Base-by-base conservation (phyloP, 306 rosid species). In the Begonia loranthoides region DNA sequence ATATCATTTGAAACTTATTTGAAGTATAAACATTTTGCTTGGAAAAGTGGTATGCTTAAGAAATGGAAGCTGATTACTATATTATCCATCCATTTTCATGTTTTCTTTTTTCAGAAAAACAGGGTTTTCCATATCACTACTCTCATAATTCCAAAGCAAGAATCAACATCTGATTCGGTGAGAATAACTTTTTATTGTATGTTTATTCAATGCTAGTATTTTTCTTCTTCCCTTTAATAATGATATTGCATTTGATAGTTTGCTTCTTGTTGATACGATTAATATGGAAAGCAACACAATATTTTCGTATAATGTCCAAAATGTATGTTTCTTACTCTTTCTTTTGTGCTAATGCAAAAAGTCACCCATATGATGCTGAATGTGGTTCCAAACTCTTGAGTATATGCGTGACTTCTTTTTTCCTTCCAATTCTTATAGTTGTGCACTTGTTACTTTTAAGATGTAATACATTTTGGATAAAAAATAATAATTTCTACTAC, bases 81-180 rank as follows among this genome's bases (percentile, higher is more conserved):
- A 1, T 19, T 14, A 5, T 59, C 68, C 70, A 62, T 64, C 60
- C 28, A 54, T 55, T 70, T 49, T 50, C 51, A 54, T 61, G 50
- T 72, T 15, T 13, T 60, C 58, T 76, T 72, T 58, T 65, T 79
- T 84, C 70, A 92, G 99, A 83, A 80, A 69, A 87, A 92, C 74
- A 86, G 90, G 87, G 87, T 87, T 55, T 92, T 92, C 61, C 92
- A 92, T 55, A 80, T 92, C 59, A 80, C 94, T 41, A 86, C 96
- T 6, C 94, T 92, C 34, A 87, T 92, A 59, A 75, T 92, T 54
- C 99, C 99, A 41, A 92, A 92, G 93, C 99, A 86, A 68, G 99
- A 92, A 59, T 79, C 99, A 22, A 92, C 96, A 48, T 78, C 99
- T 57, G 99, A 92, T 77, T 80, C 93, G 68, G 99, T 92, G 79